Percentiles rank a stretch among this genome's conserved stretches.
Conservation (phyloP, 2,329 filamentous ascomycete genomes). For the Pseudogymnoascus sp. region DNA sequence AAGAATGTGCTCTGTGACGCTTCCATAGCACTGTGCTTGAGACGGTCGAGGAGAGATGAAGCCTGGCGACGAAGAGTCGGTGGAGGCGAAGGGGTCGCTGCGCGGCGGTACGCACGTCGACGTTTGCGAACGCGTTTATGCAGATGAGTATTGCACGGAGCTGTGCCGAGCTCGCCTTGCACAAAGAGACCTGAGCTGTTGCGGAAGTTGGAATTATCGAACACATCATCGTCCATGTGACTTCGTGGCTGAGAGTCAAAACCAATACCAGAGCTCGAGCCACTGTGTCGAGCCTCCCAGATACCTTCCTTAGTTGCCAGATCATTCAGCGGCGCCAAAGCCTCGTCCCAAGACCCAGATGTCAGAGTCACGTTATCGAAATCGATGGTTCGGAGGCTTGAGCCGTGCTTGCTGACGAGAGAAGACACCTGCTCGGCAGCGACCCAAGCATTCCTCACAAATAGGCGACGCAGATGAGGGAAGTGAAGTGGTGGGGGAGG, state of each 20-base stretch:
- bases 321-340: constrained; percentile 59
- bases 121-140: constrained; percentile 4
- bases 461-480: constrained; percentile 58
- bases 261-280: constrained; percentile 13
- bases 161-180: neutral
- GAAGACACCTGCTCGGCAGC: constrained; percentile 62
- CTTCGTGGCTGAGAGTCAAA: neutral
- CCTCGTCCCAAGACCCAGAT: constrained; percentile 72
- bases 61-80: neutral
- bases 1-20: constrained; percentile 3
- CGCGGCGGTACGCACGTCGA: neutral
- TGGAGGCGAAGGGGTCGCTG: neutral
- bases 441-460: constrained; percentile 66
- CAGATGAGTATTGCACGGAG: neutral
- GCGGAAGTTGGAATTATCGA: neutral
- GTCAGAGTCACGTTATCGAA: constrained; percentile 69
- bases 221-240: constrained; percentile 8
- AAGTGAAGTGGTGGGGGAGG: constrained; percentile 55
- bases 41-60: neutral
- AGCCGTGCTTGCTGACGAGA: constrained; percentile 60
- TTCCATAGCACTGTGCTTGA: constrained; percentile 2
- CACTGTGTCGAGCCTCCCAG: constrained; percentile 2
- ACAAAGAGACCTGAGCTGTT: neutral
- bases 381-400: constrained; percentile 67
- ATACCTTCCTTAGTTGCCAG: constrained; percentile 12